Conservation (phyloP, 2,329 filamentous ascomycete genomes). For the Ceratocystiopsis minuta region DNA sequence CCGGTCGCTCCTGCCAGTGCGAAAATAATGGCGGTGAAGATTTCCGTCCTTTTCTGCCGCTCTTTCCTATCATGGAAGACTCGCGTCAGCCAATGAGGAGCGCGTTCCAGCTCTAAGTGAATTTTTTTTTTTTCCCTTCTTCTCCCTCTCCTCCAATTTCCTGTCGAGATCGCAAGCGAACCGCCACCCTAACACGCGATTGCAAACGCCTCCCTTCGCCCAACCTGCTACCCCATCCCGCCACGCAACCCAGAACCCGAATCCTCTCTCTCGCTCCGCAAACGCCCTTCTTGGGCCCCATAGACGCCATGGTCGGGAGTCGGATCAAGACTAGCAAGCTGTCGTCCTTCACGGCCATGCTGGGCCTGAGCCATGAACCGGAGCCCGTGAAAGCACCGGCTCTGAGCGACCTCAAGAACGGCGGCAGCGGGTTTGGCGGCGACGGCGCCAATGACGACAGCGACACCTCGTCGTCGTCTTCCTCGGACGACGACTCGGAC, state of each 20-base stretch:
- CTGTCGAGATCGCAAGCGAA: no score
- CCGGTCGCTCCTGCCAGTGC: not conserved
- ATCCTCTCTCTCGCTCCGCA: not conserved
- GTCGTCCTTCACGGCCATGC: constrained; percentile 9
- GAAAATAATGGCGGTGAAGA: constrained; percentile 8
- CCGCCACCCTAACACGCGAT: not conserved
- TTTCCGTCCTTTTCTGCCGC: constrained; percentile 5
- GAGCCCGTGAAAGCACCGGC: constrained; percentile 4
- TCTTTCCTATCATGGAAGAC: not conserved
- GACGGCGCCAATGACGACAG: constrained; percentile 3
- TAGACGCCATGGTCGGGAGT: constrained; percentile 7
- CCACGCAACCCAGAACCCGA: no score
- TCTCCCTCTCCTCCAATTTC: no score
- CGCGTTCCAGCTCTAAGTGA: constrained; percentile 1
- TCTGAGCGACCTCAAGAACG: constrained; percentile 3
- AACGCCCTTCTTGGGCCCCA: no score
- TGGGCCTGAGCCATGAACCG: not conserved
- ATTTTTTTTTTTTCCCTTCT: not conserved
- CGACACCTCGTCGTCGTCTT: constrained; percentile 9
- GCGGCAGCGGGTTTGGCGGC: not conserved
- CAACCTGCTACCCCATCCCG: not conserved
- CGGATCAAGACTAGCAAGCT: constrained; percentile 15
- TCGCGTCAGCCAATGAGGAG: constrained; percentile 4
- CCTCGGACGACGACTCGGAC: not conserved
- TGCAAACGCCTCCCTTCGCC: not conserved